Conservation (phyloP, 257 asterid genomes). For the Penstemon davidsonii region DNA sequence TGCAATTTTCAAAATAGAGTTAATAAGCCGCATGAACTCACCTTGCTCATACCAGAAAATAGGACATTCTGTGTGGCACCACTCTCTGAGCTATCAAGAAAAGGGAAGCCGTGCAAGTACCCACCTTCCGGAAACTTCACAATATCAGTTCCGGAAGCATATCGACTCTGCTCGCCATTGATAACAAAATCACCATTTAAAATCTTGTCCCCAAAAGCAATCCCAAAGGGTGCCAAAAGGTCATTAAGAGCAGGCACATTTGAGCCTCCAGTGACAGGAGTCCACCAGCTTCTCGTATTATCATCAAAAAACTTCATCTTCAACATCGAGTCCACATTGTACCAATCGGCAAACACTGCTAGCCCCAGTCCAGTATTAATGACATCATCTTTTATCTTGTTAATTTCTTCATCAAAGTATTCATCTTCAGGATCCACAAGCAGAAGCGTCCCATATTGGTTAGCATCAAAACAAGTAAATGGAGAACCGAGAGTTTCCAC, state of each 20-base stretch:
- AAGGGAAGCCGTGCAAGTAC: slow-evolving; percentile 92
- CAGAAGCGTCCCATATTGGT: slow-evolving; percentile 86
- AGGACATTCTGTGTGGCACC: slow-evolving; percentile 90
- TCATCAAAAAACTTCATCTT: slow-evolving; percentile 98
- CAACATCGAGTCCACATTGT: slow-evolving; percentile 93
- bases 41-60: slow-evolving; percentile 85
- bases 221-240: slow-evolving; percentile 90
- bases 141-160: slow-evolving; percentile 94
- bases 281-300: slow-evolving; percentile 99
- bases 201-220: slow-evolving; percentile 96
- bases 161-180: slow-evolving; percentile 89
- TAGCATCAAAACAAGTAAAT: slow-evolving; percentile 94
- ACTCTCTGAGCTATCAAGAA: slow-evolving; percentile 95
- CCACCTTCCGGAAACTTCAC: slow-evolving; percentile 92
- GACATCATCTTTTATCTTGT: slow-evolving; percentile 80
- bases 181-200: slow-evolving; percentile 90
- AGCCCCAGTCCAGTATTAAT: slow-evolving; percentile 70
- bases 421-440: slow-evolving; percentile 98
- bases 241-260: slow-evolving; percentile 94
- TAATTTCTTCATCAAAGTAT: slow-evolving; percentile 77
- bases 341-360: slow-evolving; percentile 98
- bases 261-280: slow-evolving; percentile 97
- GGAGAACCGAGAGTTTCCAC: slow-evolving; percentile 98
- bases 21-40: slow-evolving; percentile 36
- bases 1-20: not conserved